Percentiles rank a stretch among this genome's conserved stretches.
Conservation (phyloP, 495 filamentous ascomycete genomes). For the Aspergillus coremiiformis region DNA sequence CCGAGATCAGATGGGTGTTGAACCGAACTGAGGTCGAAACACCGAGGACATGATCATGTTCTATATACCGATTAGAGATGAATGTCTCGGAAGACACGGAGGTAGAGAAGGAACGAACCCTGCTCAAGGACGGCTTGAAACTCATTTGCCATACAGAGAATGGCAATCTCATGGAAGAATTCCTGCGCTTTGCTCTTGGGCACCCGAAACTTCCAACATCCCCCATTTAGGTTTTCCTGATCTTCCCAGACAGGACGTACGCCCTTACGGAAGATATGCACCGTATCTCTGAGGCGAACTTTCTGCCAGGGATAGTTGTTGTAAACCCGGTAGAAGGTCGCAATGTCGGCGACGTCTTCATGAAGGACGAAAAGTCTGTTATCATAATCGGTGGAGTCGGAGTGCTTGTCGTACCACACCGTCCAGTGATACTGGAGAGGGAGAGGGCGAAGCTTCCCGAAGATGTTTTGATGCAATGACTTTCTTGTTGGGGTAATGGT, state of each 20-base stretch:
- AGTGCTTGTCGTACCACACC: constrained; percentile 52
- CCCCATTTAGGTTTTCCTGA: constrained; percentile 69
- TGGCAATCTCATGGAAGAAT: constrained; percentile 72
- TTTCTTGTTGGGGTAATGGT: constrained; percentile 18
- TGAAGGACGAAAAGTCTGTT: constrained; percentile 60
- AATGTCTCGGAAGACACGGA: neutral
- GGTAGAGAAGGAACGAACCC: constrained; percentile 31
- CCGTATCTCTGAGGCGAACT: constrained; percentile 70
- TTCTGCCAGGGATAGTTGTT: constrained; percentile 78
- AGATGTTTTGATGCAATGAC: constrained; percentile 29
- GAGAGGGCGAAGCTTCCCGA: constrained; percentile 43
- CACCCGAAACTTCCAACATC: constrained; percentile 82
- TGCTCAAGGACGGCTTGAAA: constrained; percentile 68
- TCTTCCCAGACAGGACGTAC: constrained; percentile 90
- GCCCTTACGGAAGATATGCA: constrained; percentile 83
- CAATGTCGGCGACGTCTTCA: constrained; percentile 62
- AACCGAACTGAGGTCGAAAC: constrained; percentile 55
- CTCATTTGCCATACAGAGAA: constrained; percentile 79
- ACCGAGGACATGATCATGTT: constrained; percentile 67
- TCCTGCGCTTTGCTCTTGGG: constrained; percentile 63
- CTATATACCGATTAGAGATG: constrained; percentile 5
- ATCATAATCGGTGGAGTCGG: constrained; percentile 43
- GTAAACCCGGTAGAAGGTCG: constrained; percentile 81
- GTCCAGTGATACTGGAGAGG: constrained; percentile 50
- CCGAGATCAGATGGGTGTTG: constrained; percentile 66